Evolutionary conservation across 768 basidiomycete genomes (phyloP).

Genomic region (Panaeolus cyanescens): DNA sequence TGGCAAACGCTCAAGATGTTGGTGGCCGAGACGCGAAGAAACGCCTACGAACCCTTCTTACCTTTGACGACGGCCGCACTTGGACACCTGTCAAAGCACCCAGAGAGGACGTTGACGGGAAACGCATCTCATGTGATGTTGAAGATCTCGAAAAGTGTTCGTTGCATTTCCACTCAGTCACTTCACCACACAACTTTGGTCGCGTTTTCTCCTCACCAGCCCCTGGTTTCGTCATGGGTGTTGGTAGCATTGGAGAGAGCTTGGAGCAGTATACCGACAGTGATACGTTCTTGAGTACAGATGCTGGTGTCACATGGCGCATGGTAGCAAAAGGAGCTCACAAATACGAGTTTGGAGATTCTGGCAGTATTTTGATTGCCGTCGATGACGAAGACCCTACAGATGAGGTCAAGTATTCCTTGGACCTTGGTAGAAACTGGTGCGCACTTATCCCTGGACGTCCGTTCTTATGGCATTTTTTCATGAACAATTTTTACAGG

Average conservation of each 20-base stretch:
- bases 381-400: constrained; percentile 85
- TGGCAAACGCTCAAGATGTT: constrained; percentile 82
- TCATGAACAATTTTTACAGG: constrained; percentile 43
- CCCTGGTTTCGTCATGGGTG: constrained; percentile 96
- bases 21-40: constrained; percentile 72
- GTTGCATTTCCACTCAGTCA: constrained; percentile 92
- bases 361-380: constrained; percentile 75
- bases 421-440: constrained; percentile 85
- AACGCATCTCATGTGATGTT: constrained; percentile 63
- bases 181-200: constrained; percentile 90
- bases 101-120: constrained; percentile 56
- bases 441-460: constrained; percentile 39
- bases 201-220: constrained; percentile 94
- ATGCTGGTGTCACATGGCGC: constrained; percentile 86
- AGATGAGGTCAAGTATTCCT: constrained; percentile 72
- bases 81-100: constrained; percentile 74
- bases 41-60: constrained; percentile 75
- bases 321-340: constrained; percentile 78
- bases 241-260: constrained; percentile 78
- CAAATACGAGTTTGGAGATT: constrained; percentile 96
- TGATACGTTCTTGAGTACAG: constrained; percentile 91
- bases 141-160: constrained; percentile 65
- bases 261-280: constrained; percentile 79
- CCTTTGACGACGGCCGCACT: constrained; percentile 88
- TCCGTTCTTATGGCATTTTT: constrained; percentile 1